Base-by-base conservation (phyloP, 169 alveolate species). In the Plasmodium gallinaceum region DNA sequence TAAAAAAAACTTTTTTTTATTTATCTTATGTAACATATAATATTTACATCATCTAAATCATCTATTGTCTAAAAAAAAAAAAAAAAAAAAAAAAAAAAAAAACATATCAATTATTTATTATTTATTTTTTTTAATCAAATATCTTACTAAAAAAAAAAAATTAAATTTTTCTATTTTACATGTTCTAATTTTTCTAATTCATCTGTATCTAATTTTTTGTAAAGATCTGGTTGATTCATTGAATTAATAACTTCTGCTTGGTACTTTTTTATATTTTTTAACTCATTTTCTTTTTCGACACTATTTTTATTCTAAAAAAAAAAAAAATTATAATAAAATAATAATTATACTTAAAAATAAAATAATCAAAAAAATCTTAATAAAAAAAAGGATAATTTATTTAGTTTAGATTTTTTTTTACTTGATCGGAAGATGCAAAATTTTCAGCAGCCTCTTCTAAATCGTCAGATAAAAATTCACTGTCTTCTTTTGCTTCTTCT, bases 401-500 rank as follows among this genome's bases (percentile, higher is more conserved):
- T 10, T n/a, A 22, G 2, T 14, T 32, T 73, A 51, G 26, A 48
- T 43, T 12, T 57, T 9, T 52, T 2, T 39, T 9, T 46, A 61
- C 88, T 58, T 74, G 57, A 22, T 74, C 78, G 4, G 73, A 66
- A 14, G 24, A 66, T 4, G 89, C 26, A 20, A 78, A 78, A 65
- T 78, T 78, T 24, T 78, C 75, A 18, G 89, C 89, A 6, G 89
- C 76, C 39, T 78, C 89, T 10, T 78, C 89, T 72, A 78, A 65
- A 46, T 78, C 71, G 9, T 65, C 65, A 6, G 78, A 48, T 16
- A 78, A 65, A 65, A 78, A 78, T 42, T 45, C 78, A 37, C 89
- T 78, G 57, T 64, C 89, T 52, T 78, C 89, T 18, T 60, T 54
- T 42, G 76, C 89, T 24, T 78, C 89, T 78, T 78, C 89, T 37